Conservation (phyloP, 2,329 filamentous ascomycete genomes). For the Hymenoscyphus fructigenus region DNA sequence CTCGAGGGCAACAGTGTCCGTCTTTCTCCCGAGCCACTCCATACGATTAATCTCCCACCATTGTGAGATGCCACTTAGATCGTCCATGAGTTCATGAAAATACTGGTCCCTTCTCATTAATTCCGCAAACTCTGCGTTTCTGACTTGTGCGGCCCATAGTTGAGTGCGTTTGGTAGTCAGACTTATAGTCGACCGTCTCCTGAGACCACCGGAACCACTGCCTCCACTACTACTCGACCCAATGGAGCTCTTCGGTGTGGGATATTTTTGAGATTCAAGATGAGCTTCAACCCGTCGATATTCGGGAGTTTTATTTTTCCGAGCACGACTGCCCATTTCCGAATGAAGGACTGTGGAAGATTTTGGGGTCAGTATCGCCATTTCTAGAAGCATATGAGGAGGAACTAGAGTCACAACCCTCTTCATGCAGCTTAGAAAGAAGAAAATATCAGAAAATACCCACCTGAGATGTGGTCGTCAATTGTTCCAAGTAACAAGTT, state of each 20-base stretch:
- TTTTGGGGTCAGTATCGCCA: no score
- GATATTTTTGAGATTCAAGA: background rate
- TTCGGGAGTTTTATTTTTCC: background rate
- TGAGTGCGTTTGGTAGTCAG: background rate
- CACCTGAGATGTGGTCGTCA: background rate
- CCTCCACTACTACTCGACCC: background rate
- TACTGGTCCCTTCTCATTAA: background rate
- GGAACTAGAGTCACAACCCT: no score
- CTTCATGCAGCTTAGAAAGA: no score
- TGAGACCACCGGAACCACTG: background rate
- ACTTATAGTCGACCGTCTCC: background rate
- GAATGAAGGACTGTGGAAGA: background rate
- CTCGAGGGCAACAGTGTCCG: background rate
- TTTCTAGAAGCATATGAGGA: no score
- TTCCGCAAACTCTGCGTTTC: background rate
- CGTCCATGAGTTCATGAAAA: constrained; percentile 7
- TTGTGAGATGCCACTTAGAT: background rate
- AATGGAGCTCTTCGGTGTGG: background rate
- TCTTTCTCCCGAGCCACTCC: background rate
- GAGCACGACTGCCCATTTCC: background rate
- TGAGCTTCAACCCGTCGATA: background rate
- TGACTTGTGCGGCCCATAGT: background rate
- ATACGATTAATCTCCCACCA: constrained; percentile 1
- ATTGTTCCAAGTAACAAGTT: background rate
- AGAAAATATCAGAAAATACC: no score